Base-by-base conservation (phyloP, 345 rosid species). In the Populus ilicifolia region DNA sequence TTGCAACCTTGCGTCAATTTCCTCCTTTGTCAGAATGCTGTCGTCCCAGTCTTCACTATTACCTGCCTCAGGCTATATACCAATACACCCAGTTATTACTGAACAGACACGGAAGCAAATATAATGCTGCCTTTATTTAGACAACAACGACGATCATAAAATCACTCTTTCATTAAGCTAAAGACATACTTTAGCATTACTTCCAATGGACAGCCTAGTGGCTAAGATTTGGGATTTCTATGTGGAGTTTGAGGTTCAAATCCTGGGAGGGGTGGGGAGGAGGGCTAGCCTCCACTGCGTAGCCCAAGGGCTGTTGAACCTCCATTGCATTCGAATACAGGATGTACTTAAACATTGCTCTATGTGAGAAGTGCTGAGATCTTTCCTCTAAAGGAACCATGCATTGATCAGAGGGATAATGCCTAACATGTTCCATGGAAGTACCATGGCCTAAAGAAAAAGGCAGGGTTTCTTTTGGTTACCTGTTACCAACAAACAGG, bases 1-100 rank as follows among this genome's bases (percentile, higher is more conserved):
- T 81, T 90, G 98, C 73, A 90, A 52, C 81, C 97, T 90, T 18
- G 84, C 88, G 43, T 94, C 97, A 76, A 83, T 84, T 80, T 93
- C 92, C 76, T 91, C 94, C 78, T 90, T 96, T 5, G 97, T 88
- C 67, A 92, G 89, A 81, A 86, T 63, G 64, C 98, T 96, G 76
- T 89, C 90, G 25, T 96, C 99, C 99, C 99, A 96, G 80, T 86
- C 79, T 38, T 90, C 90, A 13, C 70, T 71, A 69, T 82, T 87
- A 64, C 91, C 91, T 80, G 90, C 87, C 76, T 88, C 97, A 16
- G 93, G 89, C 98, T 94, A 78, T 33, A 77, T 33, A 77, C 75
- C 66, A 79, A 52, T 21, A 16, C 23, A 65, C 76, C 6, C 72
- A 75, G 67, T 36, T 70, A 79, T 61, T 61, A 77, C 38, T 23